Conservation (phyloP, 805 yeast species). For the Pichia gijzeniarum region DNA sequence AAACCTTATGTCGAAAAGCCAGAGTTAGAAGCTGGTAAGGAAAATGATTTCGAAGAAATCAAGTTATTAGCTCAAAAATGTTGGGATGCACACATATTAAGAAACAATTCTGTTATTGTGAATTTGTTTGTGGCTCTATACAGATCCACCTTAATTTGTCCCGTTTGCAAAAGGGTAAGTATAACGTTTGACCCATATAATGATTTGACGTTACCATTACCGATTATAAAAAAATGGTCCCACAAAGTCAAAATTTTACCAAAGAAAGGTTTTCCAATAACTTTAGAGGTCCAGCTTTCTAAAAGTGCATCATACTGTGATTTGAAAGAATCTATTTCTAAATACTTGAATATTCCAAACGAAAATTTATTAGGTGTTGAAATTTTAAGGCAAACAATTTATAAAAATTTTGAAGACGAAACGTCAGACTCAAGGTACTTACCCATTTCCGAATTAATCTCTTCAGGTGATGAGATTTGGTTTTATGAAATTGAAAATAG, state of each 20-base stretch:
- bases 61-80: constrained; percentile 61
- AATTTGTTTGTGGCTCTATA: constrained; percentile 89
- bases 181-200: constrained; percentile 92
- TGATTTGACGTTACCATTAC: constrained; percentile 85
- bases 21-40: constrained; percentile 59
- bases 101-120: constrained; percentile 79
- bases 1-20: constrained; percentile 92
- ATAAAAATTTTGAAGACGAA: constrained; percentile 53
- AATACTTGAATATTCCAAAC: constrained; percentile 34
- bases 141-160: constrained; percentile 85
- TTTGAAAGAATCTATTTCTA: constrained; percentile 54
- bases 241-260: constrained; percentile 59
- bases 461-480: constrained; percentile 54
- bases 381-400: constrained; percentile 61
- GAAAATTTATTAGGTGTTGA: constrained; percentile 47
- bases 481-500: constrained; percentile 46
- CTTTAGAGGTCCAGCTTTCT: constrained; percentile 65
- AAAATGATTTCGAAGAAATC: constrained; percentile 46
- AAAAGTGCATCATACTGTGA: constrained; percentile 60
- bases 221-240: constrained; percentile 67
- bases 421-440: constrained; percentile 52
- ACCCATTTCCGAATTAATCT: constrained; percentile 63
- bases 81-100: constrained; percentile 70
- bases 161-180: constrained; percentile 70
- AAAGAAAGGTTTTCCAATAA: constrained; percentile 41